A percentile compares a stretch with the other conserved stretches of the same genome.
Evolutionary conservation across 2,329 filamentous ascomycete genomes (phyloP).

Genomic region (Penicillium sp.): DNA sequence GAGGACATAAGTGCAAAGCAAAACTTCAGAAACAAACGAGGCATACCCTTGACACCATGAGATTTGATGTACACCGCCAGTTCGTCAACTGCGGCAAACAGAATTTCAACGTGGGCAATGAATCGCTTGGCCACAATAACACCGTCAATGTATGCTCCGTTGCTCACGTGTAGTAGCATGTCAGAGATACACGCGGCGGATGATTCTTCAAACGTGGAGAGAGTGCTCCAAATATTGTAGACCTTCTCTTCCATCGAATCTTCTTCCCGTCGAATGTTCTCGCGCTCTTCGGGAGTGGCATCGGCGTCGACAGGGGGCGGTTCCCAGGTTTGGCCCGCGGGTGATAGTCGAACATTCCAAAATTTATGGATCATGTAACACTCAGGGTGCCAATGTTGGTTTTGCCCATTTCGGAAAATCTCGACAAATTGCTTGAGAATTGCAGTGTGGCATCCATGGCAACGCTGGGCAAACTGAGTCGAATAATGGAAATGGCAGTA

Average conservation of each 20-base stretch:
- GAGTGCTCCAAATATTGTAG: slow-evolving; percentile 95
- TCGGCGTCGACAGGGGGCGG: slow-evolving; percentile 56
- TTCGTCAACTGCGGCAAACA: slow-evolving; percentile 87
- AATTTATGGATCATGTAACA: slow-evolving; percentile 99
- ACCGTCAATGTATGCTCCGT: slow-evolving; percentile 93
- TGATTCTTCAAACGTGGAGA: slow-evolving; percentile 96
- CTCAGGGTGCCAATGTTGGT: slow-evolving; percentile 99
- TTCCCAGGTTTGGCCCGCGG: slow-evolving; percentile 61
- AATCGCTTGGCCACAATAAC: slow-evolving; percentile 95
- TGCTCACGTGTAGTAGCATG: slow-evolving; percentile 98
- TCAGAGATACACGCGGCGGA: slow-evolving; percentile 98
- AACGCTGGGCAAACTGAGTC: slow-evolving; percentile 93
- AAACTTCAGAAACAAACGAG: not conserved
- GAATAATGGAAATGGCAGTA: slow-evolving; percentile 99
- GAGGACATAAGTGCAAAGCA: slow-evolving; percentile 3
- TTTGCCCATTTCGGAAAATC: slow-evolving; percentile 96
- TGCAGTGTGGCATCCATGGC: slow-evolving; percentile 94
- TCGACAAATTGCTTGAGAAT: slow-evolving; percentile 99
- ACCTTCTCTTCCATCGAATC: slow-evolving; percentile 98
- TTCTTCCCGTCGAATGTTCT: slow-evolving; percentile 80
- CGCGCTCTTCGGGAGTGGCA: slow-evolving; percentile 71
- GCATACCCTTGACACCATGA: slow-evolving; percentile 75
- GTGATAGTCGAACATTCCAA: slow-evolving; percentile 91
- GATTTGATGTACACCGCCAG: slow-evolving; percentile 75
- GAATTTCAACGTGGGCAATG: slow-evolving; percentile 91